A percentile compares a stretch with the other conserved stretches of the same genome.
Conservation (phyloP, 805 yeast species). For the Metschnikowia henanensis region DNA sequence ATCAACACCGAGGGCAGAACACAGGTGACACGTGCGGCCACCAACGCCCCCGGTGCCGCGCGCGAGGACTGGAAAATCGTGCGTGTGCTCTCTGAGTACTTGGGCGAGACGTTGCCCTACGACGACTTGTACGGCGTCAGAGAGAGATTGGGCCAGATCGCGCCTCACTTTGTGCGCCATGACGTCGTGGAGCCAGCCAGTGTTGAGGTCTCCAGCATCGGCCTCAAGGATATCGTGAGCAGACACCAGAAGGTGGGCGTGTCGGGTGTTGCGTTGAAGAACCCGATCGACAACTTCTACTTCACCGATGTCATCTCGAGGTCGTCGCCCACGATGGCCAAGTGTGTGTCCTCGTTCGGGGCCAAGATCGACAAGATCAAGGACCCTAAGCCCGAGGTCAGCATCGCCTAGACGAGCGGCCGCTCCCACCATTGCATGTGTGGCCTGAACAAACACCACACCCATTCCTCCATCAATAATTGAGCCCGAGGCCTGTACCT, state of each 20-base stretch:
- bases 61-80: slow-evolving; percentile 91
- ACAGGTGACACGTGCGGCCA: slow-evolving; percentile 82
- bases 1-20: slow-evolving; percentile 91
- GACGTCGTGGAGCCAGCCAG: slow-evolving; percentile 73
- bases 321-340: slow-evolving; percentile 89
- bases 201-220: slow-evolving; percentile 53
- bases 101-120: slow-evolving; percentile 70
- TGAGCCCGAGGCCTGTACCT: slow-evolving; percentile 4
- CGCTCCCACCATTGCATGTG: slow-evolving; percentile 12
- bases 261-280: slow-evolving; percentile 51
- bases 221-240: slow-evolving; percentile 45
- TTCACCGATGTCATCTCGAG: slow-evolving; percentile 87
- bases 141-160: slow-evolving; percentile 68
- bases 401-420: slow-evolving; percentile 17
- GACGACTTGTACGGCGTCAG: slow-evolving; percentile 70
- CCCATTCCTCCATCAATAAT: slow-evolving; percentile 1
- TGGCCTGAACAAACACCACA: slow-evolving; percentile 6
- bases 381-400: slow-evolving; percentile 47
- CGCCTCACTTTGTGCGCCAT: slow-evolving; percentile 78
- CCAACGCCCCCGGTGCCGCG: slow-evolving; percentile 84
- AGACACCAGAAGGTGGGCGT: slow-evolving; percentile 37
- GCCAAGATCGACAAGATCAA: slow-evolving; percentile 59
- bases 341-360: slow-evolving; percentile 73
- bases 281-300: slow-evolving; percentile 81
- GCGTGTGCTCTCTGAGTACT: slow-evolving; percentile 78